Base-by-base conservation (phyloP, 2,329 filamentous ascomycete species). In the Uncinocarpus reesii region DNA sequence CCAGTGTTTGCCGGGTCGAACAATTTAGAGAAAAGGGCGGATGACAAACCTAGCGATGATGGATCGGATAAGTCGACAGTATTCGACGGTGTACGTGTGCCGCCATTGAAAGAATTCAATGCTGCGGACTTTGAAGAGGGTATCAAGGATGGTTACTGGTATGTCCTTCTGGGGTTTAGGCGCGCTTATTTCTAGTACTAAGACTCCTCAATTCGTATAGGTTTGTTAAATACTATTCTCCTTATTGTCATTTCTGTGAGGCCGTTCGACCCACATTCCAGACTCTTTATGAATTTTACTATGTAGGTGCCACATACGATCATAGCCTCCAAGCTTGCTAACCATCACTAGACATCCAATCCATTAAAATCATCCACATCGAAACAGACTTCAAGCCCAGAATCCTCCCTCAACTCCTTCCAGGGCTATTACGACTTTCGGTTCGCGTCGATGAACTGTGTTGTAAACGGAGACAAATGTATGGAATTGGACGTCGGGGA, bases 241-340 rank as follows among this genome's bases (percentile, higher is more conserved):
- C 73, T 31, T 62, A 64, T 28, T 76, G 73, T 66, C 75, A 75
- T 40, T 87, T 95, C 66, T 95, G 89, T 70, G 76, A 76, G 63
- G 72, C 76, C 42, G 85, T 87, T 60, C 87, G 86, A 45, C 92
- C 92, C 6, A 82, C 79, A 43, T 95, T 80, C 74, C 88, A 96
- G 68, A 95, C 89, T 4, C 67, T 90, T 11, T 95, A 96, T 73
- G 92, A 98, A 70, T 95, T 82, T 67, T 98, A 95, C 71, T 81
- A 71, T 53, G 68, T 71, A 55, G 56, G 65, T 58, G 20, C 46
- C 15, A 11, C 7, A 24, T 23, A 16, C 23, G 10, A 15, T 35
- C 32, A 6, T 8, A 15, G n/a, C 18, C 18, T 28, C 45, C 29
- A 44, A 26, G 20, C n/a, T n/a, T 20, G 43, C 57, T 66, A 53